Evolutionary conservation across 2,329 filamentous ascomycete species (phyloP), one percentile per base, ranked within the genome.

Genomic region (Albophoma yamanashiensis): DNA sequence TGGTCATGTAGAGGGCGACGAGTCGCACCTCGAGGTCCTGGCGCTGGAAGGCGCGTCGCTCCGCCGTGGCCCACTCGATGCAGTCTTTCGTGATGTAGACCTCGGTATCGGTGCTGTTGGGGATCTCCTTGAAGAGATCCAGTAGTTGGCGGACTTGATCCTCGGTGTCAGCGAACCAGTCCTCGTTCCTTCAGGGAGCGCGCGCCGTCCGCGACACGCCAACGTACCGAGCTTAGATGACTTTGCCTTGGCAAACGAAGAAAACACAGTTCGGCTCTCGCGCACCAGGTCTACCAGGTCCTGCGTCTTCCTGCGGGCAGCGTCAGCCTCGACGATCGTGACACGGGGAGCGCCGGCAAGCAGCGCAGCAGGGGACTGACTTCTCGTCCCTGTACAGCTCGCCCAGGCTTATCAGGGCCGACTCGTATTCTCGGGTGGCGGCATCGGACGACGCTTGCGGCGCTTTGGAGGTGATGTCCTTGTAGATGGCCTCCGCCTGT

Each of bases 241-340:
- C 85, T 99, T 99, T 64, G 95, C 94, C 82, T 97, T 97, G 65
- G 94, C 94, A 75, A 99, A 97, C 64, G 91, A 94, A 61, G 93
- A 97, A 65, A 99, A 86, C 53, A 94, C 89, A 65, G 89, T 89
- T 71, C 93, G 86, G 75, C 92, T 96, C 74, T 91, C 90, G 71
- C 89, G 92, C 69, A 99, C 88, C 66, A 99, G 83, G 69, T 92
- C 87, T 64, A 95, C 91, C 62, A 99, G 86, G 70, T 96, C 90
- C 71, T 94, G 82, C 68, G 88, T 81, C 74, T 89, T 90, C 76
- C 88, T 92, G 58, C 47, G 58, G 14, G 3, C 25, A 38, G 25
- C 3, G n/a, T 65, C 45, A 63, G 62, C 53, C 22, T 34, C 38
- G 36, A 58, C 27, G 14, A 5, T 38, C 20, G 36, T 8, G 31